Evolutionary conservation across 1,284 basidiomycete genomes (phyloP).

Genomic region (Meira miltonrushii): DNA sequence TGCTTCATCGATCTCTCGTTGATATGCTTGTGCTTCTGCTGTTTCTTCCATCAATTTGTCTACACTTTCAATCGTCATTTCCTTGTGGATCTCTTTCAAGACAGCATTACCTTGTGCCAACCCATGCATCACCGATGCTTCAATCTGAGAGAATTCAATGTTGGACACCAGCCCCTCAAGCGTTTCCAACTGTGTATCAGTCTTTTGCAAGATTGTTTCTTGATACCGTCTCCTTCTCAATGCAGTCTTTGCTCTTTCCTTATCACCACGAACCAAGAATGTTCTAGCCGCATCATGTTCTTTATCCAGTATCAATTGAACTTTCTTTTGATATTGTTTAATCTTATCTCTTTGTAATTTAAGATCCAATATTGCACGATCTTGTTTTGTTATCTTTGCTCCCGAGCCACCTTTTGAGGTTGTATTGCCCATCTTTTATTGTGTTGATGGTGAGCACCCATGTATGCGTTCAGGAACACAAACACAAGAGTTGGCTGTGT

Average conservation of each 20-base stretch:
- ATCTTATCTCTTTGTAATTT: constrained; percentile 94
- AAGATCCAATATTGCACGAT: constrained; percentile 85
- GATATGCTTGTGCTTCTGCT: constrained; percentile 83
- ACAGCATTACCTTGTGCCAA: constrained; percentile 88
- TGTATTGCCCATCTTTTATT: constrained; percentile 30
- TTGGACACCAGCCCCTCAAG: constrained; percentile 85
- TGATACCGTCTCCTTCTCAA: constrained; percentile 88
- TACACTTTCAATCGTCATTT: constrained; percentile 86
- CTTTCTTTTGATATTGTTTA: constrained; percentile 89
- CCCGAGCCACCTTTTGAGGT: constrained; percentile 25
- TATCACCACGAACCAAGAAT: constrained; percentile 73
- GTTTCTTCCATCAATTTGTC: constrained; percentile 89
- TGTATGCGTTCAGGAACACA: too few relatives aligned
- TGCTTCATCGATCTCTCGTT: constrained; percentile 79
- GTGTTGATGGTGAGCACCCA: neutral
- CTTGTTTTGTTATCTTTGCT: constrained; percentile 79
- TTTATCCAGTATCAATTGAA: constrained; percentile 76
- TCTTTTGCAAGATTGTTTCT: constrained; percentile 76
- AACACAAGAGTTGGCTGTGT: too few relatives aligned
- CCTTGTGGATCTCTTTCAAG: constrained; percentile 84
- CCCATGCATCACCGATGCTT: constrained; percentile 86
- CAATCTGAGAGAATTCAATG: constrained; percentile 92
- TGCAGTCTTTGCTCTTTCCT: constrained; percentile 78
- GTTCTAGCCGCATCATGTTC: constrained; percentile 84
- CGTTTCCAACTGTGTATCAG: constrained; percentile 81